These are phyloP conservation scores for Allium sativum DNA, from an alignment of 106 monocot species.

Conservation along the genomic window DNA sequence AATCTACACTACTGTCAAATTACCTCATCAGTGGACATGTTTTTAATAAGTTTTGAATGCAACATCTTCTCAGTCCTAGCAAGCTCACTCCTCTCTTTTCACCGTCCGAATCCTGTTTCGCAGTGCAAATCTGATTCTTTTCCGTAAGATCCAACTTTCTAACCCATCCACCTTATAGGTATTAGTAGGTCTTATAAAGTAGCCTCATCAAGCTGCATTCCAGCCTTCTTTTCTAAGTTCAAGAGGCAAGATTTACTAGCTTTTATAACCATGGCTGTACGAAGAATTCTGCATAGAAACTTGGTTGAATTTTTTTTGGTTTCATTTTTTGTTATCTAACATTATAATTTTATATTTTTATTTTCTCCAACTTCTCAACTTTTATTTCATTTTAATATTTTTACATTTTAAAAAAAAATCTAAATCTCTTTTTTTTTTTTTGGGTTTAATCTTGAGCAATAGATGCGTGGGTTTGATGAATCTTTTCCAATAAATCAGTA, in stretches of 20 bases:
- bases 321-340: no score
- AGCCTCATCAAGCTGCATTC: conserved; percentile 40
- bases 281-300: conserved; percentile 40
- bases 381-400: no score
- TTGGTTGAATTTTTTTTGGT: no score
- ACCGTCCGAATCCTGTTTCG: conserved; percentile 11
- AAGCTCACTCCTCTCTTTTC: background rate
- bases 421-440: no score
- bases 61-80: background rate
- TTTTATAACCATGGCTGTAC: conserved; percentile 28
- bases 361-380: no score
- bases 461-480: no score
- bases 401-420: no score
- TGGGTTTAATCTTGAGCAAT: no score
- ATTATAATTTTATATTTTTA: no score
- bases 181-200: conserved; percentile 34
- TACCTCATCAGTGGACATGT: no score
- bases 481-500: no score
- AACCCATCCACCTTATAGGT: conserved; percentile 28
- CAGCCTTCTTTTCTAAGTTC: conserved; percentile 36
- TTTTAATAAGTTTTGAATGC: background rate
- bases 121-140: conserved; percentile 28
- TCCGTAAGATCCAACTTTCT: conserved; percentile 12
- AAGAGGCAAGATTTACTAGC: conserved; percentile 19
- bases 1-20: no score